Base-by-base conservation (phyloP, 2,329 filamentous ascomycete species). In the Corniculantispora saksenae region DNA sequence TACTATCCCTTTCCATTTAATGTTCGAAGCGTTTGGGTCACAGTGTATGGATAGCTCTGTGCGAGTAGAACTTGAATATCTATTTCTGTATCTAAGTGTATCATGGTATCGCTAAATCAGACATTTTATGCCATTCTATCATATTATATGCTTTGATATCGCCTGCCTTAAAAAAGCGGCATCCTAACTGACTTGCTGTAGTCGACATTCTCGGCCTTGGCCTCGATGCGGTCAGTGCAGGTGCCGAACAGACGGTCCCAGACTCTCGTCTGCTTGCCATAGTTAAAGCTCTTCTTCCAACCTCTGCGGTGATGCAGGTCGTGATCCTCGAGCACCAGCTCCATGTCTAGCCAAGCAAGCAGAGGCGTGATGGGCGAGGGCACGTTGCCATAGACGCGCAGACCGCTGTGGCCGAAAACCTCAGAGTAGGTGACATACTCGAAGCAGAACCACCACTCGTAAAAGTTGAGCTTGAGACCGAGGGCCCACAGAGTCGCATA, bases 371-470 rank as follows among this genome's bases (percentile, higher is more conserved):
- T 65, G 0, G 78, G 74, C 1, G 73, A 74, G 0, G 79, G 77
- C 0, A 76, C 72, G 1, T 71, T 72, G 1, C 73, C 69, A 55
- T 75, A 75, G 13, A 81, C 58, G 3, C 80, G 76, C n/a, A 81
- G 64, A 0, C 79, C 78, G 29, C 74, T 77, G 64, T 81, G 79
- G 13, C 79, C 78, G 32, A 72, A 70, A 9, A 80, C 63, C 64
- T 81, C 79, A 19, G 77, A 69, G 68, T 75, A 82, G 8, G 78
- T 72, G 38, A 82, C 72, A 61, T 80, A 82, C 64, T 79, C 73
- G 63, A 80, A 77, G 69, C 79, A 82, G 19, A 82, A 66, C 80
- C 80, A 82, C 79, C 77, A 80, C 53, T 81, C 79, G 59, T 81
- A 81, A 68, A 82, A 82, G 7, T 78, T 78, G 75, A 82, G 77